These are phyloP conservation scores for Boletus speciosus DNA, from an alignment of 768 basidiomycete species.

Conservation along the genomic window DNA sequence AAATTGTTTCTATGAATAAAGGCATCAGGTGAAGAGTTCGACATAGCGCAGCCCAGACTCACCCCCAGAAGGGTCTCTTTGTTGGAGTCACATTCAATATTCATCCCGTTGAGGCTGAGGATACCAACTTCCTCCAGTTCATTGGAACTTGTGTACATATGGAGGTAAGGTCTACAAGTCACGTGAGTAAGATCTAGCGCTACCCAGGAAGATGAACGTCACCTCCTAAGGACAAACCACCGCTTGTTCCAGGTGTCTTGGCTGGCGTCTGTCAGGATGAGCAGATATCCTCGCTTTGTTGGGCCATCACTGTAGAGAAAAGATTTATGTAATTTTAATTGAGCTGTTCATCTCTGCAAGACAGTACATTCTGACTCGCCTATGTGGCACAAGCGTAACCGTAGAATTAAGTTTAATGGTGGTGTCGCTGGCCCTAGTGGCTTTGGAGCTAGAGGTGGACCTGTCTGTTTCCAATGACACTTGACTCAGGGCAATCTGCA, in stretches of 20 bases:
- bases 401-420: slow-evolving; percentile 66
- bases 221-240: slow-evolving; percentile 90
- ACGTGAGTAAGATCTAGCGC: background rate
- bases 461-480: slow-evolving; percentile 58
- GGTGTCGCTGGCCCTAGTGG: slow-evolving; percentile 41
- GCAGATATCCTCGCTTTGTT: slow-evolving; percentile 81
- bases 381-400: slow-evolving; percentile 69
- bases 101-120: slow-evolving; percentile 80
- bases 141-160: slow-evolving; percentile 79
- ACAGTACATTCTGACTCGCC: slow-evolving; percentile 41
- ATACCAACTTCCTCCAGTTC: slow-evolving; percentile 82
- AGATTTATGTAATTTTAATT: background rate
- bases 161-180: slow-evolving; percentile 76
- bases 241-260: slow-evolving; percentile 77
- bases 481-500: slow-evolving; percentile 75
- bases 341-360: background rate
- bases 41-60: slow-evolving; percentile 27
- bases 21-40: background rate
- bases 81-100: slow-evolving; percentile 80
- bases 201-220: slow-evolving; percentile 5
- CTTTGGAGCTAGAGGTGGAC: slow-evolving; percentile 9
- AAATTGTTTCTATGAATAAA: slow-evolving; percentile 60
- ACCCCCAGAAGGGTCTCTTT: slow-evolving; percentile 88
- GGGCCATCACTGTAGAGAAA: slow-evolving; percentile 58
- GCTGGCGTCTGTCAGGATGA: slow-evolving; percentile 77